Evolutionary conservation across 148 eudicot species (phyloP).

Genomic region (Salicornia ramosissima): DNA sequence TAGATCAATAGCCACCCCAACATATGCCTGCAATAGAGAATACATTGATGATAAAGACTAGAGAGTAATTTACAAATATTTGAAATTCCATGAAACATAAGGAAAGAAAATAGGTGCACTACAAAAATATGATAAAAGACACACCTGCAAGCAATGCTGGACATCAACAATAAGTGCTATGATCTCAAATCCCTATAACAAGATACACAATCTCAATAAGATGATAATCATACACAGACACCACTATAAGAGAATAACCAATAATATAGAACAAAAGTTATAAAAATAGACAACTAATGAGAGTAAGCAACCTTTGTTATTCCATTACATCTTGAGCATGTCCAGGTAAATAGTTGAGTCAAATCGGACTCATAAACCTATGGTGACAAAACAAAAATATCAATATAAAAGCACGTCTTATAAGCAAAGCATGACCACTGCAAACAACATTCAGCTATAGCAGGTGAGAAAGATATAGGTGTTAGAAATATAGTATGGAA

Average conservation of each 20-base stretch:
- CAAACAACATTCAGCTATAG: background rate
- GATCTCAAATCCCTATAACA: conserved; percentile 78
- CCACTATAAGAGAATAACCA: background rate
- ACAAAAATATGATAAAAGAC: conserved; percentile 7
- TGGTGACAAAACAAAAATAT: conserved; percentile 11
- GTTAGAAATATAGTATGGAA: too few species aligned
- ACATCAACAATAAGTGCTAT: conserved; percentile 89
- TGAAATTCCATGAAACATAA: background rate
- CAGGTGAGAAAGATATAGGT: too few species aligned
- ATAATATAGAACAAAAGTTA: too few species aligned
- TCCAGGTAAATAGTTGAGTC: conserved; percentile 81
- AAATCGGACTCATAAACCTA: conserved; percentile 93
- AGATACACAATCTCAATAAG: conserved; percentile 10
- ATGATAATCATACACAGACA: background rate
- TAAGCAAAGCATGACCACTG: background rate
- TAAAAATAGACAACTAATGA: too few species aligned
- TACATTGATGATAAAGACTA: conserved; percentile 9
- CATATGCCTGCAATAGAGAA: conserved; percentile 68
- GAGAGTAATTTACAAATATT: background rate
- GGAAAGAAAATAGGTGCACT: background rate
- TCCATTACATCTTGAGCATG: conserved; percentile 85
- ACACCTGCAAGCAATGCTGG: conserved; percentile 75
- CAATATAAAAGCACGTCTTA: background rate
- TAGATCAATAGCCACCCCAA: conserved; percentile 75
- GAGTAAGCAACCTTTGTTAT: conserved; percentile 56